Evolutionary conservation across 768 basidiomycete species (phyloP), one percentile per base, ranked within the genome.

Genomic region (Amyloporia xantha): DNA sequence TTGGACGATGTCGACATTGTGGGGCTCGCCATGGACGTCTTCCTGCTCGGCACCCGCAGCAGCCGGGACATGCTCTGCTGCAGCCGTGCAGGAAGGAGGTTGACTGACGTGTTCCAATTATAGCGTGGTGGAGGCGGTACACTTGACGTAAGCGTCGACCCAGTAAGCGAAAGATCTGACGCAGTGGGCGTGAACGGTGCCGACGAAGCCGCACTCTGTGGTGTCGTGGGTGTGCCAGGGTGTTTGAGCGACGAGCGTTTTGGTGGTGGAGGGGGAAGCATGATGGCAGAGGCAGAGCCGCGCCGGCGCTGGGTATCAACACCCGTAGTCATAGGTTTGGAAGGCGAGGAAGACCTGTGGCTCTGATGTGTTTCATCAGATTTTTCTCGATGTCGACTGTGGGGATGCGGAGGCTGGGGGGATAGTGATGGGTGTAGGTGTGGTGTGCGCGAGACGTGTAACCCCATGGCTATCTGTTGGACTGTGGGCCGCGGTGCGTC

Each of bases 381-480:
- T 3, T 41, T 49, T 21, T 21, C 46, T 19, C 28, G 13, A 19
- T 20, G 28, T 7, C 38, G 48, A 39, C 48, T 15, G 54, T 36
- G 40, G 11, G 41, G 20, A 28, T 42, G 41, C 19, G n/a, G 19
- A 37, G 47, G 40, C 35, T 20, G 35, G 24, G 47, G 37, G 20
- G 41, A 19, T 35, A 49, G 52, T 42, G 55, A 61, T 7, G 75
- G 71, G 37, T 79, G 75, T 24, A 87, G 66, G 61, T 87, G 85
- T 3, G 86, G 86, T 1, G 86, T 88, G 30, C 82, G 78, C 5
- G 86, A 87, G 25, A 84, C 68, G 63, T 88, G 86, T 20, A 88
- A 72, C 17, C 86, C 86, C 84, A 88, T 87, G 12, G 83, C 81
- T 52, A 88, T 88, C 66, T 88, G 85, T 58, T 84, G 79, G 35